These are phyloP conservation scores for Dryadomyces quercus-mongolicae DNA, from an alignment of 2,329 filamentous ascomycete genomes.

Conservation along the genomic window DNA sequence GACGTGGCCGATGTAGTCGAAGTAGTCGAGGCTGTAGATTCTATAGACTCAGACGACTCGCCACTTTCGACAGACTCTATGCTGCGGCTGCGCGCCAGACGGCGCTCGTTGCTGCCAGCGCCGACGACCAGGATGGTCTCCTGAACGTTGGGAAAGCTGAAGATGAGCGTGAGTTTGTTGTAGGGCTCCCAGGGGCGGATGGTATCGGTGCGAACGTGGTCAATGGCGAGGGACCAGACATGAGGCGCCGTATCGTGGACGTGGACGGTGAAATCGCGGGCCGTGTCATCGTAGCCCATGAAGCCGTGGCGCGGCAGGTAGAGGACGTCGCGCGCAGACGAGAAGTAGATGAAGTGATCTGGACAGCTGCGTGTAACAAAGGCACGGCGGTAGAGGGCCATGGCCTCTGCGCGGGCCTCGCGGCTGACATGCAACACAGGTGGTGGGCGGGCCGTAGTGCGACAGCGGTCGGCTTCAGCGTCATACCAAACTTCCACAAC, in stretches of 20 bases:
- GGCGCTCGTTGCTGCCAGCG: constrained; percentile 4
- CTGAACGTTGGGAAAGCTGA: constrained; percentile 25
- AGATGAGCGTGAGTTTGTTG: constrained; percentile 33
- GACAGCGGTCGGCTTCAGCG: constrained; percentile 22
- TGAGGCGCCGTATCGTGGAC: constrained; percentile 21
- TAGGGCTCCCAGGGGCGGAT: constrained; percentile 38
- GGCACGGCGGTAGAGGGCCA: constrained; percentile 22
- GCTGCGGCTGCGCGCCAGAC: constrained; percentile 4
- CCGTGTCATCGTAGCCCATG: constrained; percentile 27
- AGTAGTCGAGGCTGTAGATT: background rate
- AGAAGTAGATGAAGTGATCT: constrained; percentile 22
- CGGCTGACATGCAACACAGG: constrained; percentile 26
- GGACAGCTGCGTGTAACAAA: constrained; percentile 22
- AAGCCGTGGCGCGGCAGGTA: constrained; percentile 26
- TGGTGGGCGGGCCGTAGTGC: constrained; percentile 24
- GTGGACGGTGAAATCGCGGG: constrained; percentile 27
- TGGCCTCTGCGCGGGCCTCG: constrained; percentile 29
- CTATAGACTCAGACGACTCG: background rate
- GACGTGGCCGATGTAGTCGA: background rate
- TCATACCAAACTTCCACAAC: constrained; percentile 29
- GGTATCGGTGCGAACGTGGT: constrained; percentile 30
- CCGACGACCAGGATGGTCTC: constrained; percentile 25
- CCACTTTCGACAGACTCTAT: constrained; percentile 8
- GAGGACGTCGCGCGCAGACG: constrained; percentile 23
- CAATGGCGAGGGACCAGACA: constrained; percentile 29